Percentiles rank a stretch among this genome's conserved stretches.
Conservation (phyloP, 1,139 yeast genomes). For the Debaryomyces singareniensis region DNA sequence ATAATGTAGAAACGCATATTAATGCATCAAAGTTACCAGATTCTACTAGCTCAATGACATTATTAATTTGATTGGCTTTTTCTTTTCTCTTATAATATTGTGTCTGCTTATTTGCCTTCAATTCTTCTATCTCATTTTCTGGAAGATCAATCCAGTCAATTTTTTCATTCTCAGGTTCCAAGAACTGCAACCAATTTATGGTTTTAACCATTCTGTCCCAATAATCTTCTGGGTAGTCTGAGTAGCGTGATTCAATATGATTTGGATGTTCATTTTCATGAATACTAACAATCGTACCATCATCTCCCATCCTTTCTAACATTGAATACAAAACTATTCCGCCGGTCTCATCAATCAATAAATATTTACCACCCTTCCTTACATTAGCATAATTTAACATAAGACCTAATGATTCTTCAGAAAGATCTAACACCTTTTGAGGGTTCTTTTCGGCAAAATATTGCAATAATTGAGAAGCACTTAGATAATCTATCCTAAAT, state of each 20-base stretch:
- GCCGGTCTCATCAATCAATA: constrained; percentile 87
- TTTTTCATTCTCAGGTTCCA: constrained; percentile 65
- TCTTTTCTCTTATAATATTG: constrained; percentile 64
- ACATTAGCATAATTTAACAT: constrained; percentile 74
- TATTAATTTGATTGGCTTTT: constrained; percentile 50
- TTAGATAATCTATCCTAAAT: constrained; percentile 74
- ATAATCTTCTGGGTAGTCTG: constrained; percentile 53
- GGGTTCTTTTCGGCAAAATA: constrained; percentile 71
- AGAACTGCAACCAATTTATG: constrained; percentile 71
- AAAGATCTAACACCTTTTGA: constrained; percentile 68
- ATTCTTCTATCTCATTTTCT: constrained; percentile 44
- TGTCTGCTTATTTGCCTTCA: constrained; percentile 56
- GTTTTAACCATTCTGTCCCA: constrained; percentile 55
- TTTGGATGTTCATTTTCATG: constrained; percentile 95
- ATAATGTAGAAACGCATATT: constrained; percentile 65
- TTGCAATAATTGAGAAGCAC: constrained; percentile 70
- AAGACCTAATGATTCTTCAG: constrained; percentile 76
- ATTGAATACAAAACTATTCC: constrained; percentile 79
- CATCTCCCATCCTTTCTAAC: constrained; percentile 83
- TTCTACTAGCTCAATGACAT: constrained; percentile 44
- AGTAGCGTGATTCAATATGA: constrained; percentile 59
- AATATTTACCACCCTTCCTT: constrained; percentile 82
- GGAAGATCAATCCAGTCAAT: constrained; percentile 46
- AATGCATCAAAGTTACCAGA: constrained; percentile 69
- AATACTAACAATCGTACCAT: constrained; percentile 68